Base-by-base conservation (phyloP, 257 asterid genomes). In the Salvia splendens region DNA sequence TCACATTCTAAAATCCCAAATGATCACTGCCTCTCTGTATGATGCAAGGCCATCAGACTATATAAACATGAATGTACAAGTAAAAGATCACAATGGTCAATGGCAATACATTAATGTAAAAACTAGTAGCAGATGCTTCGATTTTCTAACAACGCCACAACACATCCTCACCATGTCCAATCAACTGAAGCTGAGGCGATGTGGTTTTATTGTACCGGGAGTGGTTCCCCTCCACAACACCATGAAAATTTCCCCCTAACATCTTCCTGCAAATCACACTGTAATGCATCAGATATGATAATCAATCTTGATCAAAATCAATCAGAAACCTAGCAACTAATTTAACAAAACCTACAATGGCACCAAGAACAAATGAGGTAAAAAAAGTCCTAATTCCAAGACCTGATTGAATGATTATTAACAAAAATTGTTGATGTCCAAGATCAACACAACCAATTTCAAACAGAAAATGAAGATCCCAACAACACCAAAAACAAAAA, bases 121-220 rank as follows among this genome's bases (percentile, higher is more conserved):
- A 63, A 59, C 40, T 60, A 67, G 8, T 8, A n/a, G 17, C 38
- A 56, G 30, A 38, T 5, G 43, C 36, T 62, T n/a, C 4, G 28
- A 43, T 9, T 28, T 40, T 40, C 3, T 20, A 10, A 43, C 54
- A 70, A 7, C 36, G 55, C 59, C 16, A 43, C 11, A 53, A 30
- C 67, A 52, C 16, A 62, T 66, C 70, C 87, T 85, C 77, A 85
- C 92, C 78, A 50, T 81, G 77, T 55, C 89, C 84, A 62, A 81
- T 59, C 35, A 85, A 77, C 61, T 83, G 89, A 16, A 83, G 84
- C 80, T 83, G 85, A 68, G 87, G 79, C 61, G 79, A 49, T 11
- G 77, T 15, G 51, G 49, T 38, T 58, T 54, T 78, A 63, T 81
- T 75, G 24, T 68, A 75, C 41, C 69, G 83, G 56, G 66, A 33